Conservation (phyloP, 2,329 filamentous ascomycete genomes). For the Phyllosticta capitalensis region DNA sequence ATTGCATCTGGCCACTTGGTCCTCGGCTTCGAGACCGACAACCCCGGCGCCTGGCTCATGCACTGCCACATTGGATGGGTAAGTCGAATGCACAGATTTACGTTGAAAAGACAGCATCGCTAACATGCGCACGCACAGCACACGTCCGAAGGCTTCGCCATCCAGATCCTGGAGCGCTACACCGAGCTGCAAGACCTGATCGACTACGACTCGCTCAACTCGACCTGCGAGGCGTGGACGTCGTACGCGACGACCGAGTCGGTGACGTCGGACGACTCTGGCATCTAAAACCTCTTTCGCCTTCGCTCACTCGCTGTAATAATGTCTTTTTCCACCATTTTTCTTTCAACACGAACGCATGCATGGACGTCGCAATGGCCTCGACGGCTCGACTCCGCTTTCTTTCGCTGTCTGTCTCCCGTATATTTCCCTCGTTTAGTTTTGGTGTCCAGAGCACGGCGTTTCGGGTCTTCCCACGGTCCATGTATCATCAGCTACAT, state of each 20-base stretch:
- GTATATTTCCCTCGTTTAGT: no score
- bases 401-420: no score
- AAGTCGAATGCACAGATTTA: background rate
- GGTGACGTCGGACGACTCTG: slow-evolving; percentile 4
- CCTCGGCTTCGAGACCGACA: slow-evolving; percentile 43
- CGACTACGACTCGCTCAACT: slow-evolving; percentile 5
- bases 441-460: no score
- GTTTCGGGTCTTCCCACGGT: no score
- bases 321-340: background rate
- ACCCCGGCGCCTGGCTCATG: slow-evolving; percentile 35
- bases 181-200: slow-evolving; percentile 16
- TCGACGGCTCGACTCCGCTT: no score
- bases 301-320: background rate
- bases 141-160: slow-evolving; percentile 33
- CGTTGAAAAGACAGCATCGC: background rate
- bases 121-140: slow-evolving; percentile 14
- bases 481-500: no score
- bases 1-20: slow-evolving; percentile 34
- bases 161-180: slow-evolving; percentile 44
- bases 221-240: slow-evolving; percentile 4
- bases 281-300: background rate
- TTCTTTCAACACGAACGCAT: background rate
- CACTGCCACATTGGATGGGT: slow-evolving; percentile 12
- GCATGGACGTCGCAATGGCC: background rate
- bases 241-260: slow-evolving; percentile 2